phyloP scores from a whole-genome alignment of 1,284 basidiomycete genomes.

The Pseudozyma pruni region DNA sequence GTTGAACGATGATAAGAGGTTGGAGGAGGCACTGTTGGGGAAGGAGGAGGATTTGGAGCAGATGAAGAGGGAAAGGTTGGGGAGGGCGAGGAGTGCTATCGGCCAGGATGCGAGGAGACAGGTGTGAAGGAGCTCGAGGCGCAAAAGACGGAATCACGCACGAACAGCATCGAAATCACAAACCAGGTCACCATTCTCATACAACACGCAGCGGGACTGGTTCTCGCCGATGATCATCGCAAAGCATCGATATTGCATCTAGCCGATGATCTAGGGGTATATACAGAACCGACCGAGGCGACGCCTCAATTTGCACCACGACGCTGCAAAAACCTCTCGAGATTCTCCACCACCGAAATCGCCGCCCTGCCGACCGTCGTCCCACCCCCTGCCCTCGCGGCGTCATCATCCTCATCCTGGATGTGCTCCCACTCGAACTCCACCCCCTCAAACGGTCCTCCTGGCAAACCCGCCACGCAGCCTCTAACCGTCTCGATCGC shows the following conservation, averaged over 20 bases:
- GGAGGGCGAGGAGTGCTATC: constrained; percentile 25
- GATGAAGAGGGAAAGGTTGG: constrained; percentile 15
- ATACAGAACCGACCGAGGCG: background rate
- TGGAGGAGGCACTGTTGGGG: constrained; percentile 47
- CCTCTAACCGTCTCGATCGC: constrained; percentile 18
- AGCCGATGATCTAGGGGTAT: background rate
- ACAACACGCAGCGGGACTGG: too few species aligned
- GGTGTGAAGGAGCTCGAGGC: constrained; percentile 18
- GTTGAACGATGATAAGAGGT: constrained; percentile 36
- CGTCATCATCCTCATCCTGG: background rate
- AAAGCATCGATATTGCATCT: background rate
- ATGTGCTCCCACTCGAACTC: constrained; percentile 37
- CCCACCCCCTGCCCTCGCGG: background rate
- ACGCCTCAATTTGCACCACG: background rate
- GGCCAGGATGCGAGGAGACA: constrained; percentile 36
- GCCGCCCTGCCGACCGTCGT: constrained; percentile 33
- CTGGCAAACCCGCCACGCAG: constrained; percentile 18
- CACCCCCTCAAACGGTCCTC: constrained; percentile 14
- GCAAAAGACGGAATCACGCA: too few species aligned
- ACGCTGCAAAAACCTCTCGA: constrained; percentile 32
- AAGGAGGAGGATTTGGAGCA: constrained; percentile 34
- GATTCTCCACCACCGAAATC: constrained; percentile 27
- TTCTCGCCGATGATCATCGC: too few species aligned
- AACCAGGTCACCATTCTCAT: constrained; percentile 18
- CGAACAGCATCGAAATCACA: background rate